Evolutionary conservation across 148 eudicot species (phyloP).

Genomic region (Rhododendron vialii): DNA sequence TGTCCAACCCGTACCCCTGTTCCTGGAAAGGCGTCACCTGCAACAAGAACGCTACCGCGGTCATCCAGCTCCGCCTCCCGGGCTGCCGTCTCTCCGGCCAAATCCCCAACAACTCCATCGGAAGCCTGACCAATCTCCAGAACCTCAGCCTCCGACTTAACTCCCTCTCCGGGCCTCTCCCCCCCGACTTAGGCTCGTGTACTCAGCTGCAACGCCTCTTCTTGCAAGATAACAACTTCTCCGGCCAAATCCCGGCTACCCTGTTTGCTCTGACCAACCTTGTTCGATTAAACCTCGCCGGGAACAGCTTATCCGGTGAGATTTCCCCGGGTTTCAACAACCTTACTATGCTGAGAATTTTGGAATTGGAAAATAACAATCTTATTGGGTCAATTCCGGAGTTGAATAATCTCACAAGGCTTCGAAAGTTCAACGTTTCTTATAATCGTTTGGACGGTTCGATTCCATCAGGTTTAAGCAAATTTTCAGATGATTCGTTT

Average conservation of each 20-base stretch:
- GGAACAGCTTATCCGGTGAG: constrained; percentile 25
- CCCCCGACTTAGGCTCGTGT: constrained; percentile 28
- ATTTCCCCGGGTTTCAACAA: constrained; percentile 22
- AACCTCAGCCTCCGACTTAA: constrained; percentile 46
- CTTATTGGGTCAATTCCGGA: constrained; percentile 34
- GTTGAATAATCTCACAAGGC: neutral
- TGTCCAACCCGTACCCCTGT: constrained; percentile 21
- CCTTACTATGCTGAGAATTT: constrained; percentile 14
- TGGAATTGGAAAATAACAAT: constrained; percentile 26
- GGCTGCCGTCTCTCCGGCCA: constrained; percentile 32
- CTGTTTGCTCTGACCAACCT: constrained; percentile 17
- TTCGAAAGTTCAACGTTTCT: constrained; percentile 29
- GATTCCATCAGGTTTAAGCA: constrained; percentile 15
- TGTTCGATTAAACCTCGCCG: constrained; percentile 12
- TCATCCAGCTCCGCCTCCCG: constrained; percentile 39
- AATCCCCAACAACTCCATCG: constrained; percentile 26
- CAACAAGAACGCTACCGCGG: constrained; percentile 1
- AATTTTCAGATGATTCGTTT: constrained; percentile 12
- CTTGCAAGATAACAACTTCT: constrained; percentile 31
- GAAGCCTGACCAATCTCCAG: constrained; percentile 30
- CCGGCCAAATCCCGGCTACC: constrained; percentile 29
- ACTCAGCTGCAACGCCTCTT: constrained; percentile 21
- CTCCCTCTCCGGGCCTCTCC: constrained; percentile 36
- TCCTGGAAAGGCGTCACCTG: constrained; percentile 40
- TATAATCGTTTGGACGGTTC: constrained; percentile 27